A percentile compares a stretch with the other conserved stretches of the same genome.
Conservation (phyloP, 192 early-diverging fungal species). For the Coemansia sp. region DNA sequence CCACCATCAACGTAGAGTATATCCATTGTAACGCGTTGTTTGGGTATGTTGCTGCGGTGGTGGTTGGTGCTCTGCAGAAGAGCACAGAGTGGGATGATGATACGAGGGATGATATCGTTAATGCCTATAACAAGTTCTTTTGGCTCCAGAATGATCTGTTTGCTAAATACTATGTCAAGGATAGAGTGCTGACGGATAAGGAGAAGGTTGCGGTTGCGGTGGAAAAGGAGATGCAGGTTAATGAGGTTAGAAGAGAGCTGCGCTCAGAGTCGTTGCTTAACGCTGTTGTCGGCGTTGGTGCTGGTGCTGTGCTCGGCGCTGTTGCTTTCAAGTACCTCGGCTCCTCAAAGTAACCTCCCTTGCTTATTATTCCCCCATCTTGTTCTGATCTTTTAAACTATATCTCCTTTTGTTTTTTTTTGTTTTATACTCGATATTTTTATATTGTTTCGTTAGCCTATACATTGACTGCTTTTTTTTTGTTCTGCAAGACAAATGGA, state of each 20-base stretch:
- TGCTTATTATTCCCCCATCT: background rate
- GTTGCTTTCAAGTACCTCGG: conserved; percentile 24
- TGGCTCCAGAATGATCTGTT: conserved; percentile 88
- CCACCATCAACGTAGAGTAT: conserved; percentile 80
- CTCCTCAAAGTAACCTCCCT: background rate
- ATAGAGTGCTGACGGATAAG: conserved; percentile 51
- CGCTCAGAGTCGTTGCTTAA: conserved; percentile 43
- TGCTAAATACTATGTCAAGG: conserved; percentile 71
- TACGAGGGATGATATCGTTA: conserved; percentile 58
- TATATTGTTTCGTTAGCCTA: too few species aligned
- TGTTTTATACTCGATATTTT: too few species aligned
- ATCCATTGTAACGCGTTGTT: conserved; percentile 80
- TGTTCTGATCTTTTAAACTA: background rate
- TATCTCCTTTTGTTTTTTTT: background rate
- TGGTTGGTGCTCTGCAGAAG: conserved; percentile 60
- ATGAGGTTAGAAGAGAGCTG: conserved; percentile 30
- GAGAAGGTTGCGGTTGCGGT: conserved; percentile 31
- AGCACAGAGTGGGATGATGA: conserved; percentile 60
- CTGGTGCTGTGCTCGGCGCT: conserved; percentile 25
- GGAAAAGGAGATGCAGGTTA: conserved; percentile 20
- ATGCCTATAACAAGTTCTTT: conserved; percentile 78
- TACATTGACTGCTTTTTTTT: too few species aligned
- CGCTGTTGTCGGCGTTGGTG: conserved; percentile 23
- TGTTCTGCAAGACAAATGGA: too few species aligned
- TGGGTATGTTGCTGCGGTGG: conserved; percentile 62